phyloP scores from a whole-genome alignment of 495 filamentous ascomycete species.

The Cryomyces antarcticus region DNA sequence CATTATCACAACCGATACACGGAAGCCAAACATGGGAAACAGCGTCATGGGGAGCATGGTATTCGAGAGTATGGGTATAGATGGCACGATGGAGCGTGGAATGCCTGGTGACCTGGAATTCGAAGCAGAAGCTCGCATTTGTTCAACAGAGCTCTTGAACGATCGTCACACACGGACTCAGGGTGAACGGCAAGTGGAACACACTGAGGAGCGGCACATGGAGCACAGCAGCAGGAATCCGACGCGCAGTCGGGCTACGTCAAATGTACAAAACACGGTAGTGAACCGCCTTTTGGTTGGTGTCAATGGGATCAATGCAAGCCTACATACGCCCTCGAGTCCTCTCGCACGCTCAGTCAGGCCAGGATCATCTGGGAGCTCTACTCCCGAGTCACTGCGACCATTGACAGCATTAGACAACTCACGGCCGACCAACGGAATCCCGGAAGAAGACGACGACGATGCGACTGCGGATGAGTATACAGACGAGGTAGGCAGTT shows the following conservation, averaged over 20 bases:
- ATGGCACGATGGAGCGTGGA: constrained; percentile 13
- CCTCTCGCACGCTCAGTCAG: constrained; percentile 5
- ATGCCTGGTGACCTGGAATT: neutral
- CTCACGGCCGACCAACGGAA: neutral
- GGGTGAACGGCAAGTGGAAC: no score
- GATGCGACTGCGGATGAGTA: constrained; percentile 27
- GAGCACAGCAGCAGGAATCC: neutral
- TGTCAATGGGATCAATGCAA: neutral
- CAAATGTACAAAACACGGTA: neutral
- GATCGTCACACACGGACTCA: no score
- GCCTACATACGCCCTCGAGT: constrained; percentile 1
- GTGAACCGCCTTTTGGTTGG: neutral
- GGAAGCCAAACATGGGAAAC: constrained; percentile 23
- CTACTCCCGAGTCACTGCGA: no score
- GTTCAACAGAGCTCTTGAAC: no score
- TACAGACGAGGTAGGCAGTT: constrained; percentile 40
- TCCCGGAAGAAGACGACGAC: no score
- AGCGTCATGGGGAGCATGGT: constrained; percentile 48
- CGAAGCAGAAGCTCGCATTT: no score
- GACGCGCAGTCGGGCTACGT: neutral
- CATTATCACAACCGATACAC: constrained; percentile 83
- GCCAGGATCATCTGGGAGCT: neutral
- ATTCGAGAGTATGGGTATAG: constrained; percentile 18
- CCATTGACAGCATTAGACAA: neutral
- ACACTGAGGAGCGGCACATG: neutral